A percentile compares a stretch with the other conserved stretches of the same genome.
These are phyloP conservation scores for Entonaema liquescens DNA, from an alignment of 495 filamentous ascomycete species.

Conservation along the genomic window DNA sequence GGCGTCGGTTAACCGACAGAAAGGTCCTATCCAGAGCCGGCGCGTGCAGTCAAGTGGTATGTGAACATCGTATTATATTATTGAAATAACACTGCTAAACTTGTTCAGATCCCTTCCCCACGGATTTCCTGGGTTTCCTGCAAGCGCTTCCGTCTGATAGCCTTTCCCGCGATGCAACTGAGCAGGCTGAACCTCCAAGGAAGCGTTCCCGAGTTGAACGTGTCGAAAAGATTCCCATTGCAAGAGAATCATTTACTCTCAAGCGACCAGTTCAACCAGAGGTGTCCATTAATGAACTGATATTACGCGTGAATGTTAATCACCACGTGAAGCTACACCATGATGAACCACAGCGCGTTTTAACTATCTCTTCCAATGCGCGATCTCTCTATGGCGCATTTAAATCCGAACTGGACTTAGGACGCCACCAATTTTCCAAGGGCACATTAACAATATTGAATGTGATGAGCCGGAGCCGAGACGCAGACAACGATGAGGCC, in stretches of 20 bases:
- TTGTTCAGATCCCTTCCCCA: conserved; percentile 37
- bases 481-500: conserved; percentile 25
- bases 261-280: not conserved
- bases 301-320: conserved; percentile 13
- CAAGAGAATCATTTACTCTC: conserved; percentile 5
- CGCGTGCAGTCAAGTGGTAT: conserved; percentile 7
- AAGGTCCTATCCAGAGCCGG: not conserved
- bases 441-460: conserved; percentile 1
- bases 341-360: not conserved
- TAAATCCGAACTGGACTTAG: conserved; percentile 9
- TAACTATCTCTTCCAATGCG: conserved; percentile 8
- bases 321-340: conserved; percentile 6
- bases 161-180: not conserved
- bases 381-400: conserved; percentile 18
- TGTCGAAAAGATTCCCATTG: conserved; percentile 24
- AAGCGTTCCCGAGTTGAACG: conserved; percentile 23
- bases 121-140: conserved; percentile 31
- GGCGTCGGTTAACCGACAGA: not conserved
- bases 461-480: conserved; percentile 22
- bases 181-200: conserved; percentile 9
- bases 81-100: conserved; percentile 4
- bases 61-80: not conserved
- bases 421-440: not conserved
- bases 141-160: conserved; percentile 5
- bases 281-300: not conserved